Percentiles rank a stretch among this genome's conserved stretches.
These are phyloP conservation scores for Lentinula sp. DNA, from an alignment of 768 basidiomycete species.

Conservation along the genomic window DNA sequence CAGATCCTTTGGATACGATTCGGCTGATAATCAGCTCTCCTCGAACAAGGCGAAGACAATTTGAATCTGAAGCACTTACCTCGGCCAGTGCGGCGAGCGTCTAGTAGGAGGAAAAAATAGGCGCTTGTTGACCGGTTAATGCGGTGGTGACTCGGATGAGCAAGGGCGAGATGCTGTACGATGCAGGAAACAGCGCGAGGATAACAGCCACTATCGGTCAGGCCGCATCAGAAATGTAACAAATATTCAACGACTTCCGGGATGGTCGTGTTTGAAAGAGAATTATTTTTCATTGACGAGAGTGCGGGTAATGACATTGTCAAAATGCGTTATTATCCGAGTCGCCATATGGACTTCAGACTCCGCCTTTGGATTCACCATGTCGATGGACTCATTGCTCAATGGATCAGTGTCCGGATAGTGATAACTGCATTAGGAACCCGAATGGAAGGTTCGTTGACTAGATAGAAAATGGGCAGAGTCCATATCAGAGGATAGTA, in stretches of 20 bases:
- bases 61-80: not conserved
- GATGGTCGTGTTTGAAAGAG: slow-evolving; percentile 1
- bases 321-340: not conserved
- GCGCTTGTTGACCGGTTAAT: not conserved
- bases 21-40: not conserved
- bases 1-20: not conserved
- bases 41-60: not conserved
- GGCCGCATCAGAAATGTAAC: not conserved
- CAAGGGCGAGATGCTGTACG: not conserved
- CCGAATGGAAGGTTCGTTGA: not conserved
- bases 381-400: not conserved
- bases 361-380: not conserved
- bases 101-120: not conserved
- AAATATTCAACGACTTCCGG: not conserved
- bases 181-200: slow-evolving; percentile 1
- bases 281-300: not conserved
- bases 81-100: no score
- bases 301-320: not conserved
- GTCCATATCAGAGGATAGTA: not conserved
- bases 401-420: not conserved
- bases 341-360: not conserved
- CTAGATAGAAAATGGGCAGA: not conserved
- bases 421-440: not conserved
- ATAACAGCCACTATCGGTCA: not conserved
- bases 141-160: not conserved